Evolutionary conservation across 495 filamentous ascomycete genomes (phyloP).

Genomic region (Lophiostoma macrostomum): DNA sequence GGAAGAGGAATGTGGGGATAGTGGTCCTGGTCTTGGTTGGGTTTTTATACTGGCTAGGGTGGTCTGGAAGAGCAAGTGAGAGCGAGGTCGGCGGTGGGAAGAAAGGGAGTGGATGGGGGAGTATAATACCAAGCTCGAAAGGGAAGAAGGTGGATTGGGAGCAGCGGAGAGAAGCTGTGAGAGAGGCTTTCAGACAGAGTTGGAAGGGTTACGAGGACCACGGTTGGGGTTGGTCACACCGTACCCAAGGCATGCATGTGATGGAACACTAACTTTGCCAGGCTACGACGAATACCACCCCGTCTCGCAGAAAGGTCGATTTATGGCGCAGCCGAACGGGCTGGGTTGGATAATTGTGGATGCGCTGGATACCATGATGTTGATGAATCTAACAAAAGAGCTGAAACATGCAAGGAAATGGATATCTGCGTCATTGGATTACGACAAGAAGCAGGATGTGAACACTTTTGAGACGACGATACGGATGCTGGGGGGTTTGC

Average conservation of each 20-base stretch:
- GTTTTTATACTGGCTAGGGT: slow-evolving; percentile 58
- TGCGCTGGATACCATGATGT: slow-evolving; percentile 89
- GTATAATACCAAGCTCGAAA: slow-evolving; percentile 11
- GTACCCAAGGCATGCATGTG: neutral
- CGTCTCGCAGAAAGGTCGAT: slow-evolving; percentile 67
- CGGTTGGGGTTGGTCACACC: slow-evolving; percentile 75
- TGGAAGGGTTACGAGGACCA: slow-evolving; percentile 91
- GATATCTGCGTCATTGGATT: slow-evolving; percentile 77
- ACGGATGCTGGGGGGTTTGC: slow-evolving; percentile 90
- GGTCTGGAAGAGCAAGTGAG: slow-evolving; percentile 7
- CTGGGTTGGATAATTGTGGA: slow-evolving; percentile 99
- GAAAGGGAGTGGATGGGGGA: slow-evolving; percentile 10
- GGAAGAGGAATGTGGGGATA: slow-evolving; percentile 53
- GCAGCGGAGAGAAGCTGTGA: slow-evolving; percentile 76
- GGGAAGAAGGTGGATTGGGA: slow-evolving; percentile 61
- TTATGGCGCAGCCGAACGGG: slow-evolving; percentile 73
- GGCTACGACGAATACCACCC: slow-evolving; percentile 86
- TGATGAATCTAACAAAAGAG: slow-evolving; percentile 94
- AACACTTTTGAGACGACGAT: slow-evolving; percentile 99
- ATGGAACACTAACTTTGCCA: slow-evolving; percentile 39
- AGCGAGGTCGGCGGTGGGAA: neutral
- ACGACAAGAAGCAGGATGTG: slow-evolving; percentile 90
- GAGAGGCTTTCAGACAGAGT: slow-evolving; percentile 81
- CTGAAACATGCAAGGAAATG: slow-evolving; percentile 84
- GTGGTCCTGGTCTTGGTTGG: slow-evolving; percentile 50